These are phyloP conservation scores for Cyberlindnera americana DNA, from an alignment of 805 yeast species.

Conservation along the genomic window DNA sequence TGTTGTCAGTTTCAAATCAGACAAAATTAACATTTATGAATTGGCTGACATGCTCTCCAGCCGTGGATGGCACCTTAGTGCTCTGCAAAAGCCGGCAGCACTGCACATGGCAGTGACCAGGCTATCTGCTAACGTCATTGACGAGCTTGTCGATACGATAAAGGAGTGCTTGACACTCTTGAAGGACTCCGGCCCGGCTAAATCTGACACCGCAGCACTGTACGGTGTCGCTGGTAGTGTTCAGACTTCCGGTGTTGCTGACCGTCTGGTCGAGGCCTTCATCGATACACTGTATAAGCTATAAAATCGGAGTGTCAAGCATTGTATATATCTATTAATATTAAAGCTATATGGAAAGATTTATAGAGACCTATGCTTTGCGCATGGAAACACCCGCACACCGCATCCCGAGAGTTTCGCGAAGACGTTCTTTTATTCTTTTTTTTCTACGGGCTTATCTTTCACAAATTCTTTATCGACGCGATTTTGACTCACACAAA, in stretches of 20 bases:
- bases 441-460: too few relatives aligned
- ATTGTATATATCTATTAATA: too few relatives aligned
- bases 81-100: constrained; percentile 88
- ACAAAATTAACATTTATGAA: constrained; percentile 63
- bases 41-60: constrained; percentile 66
- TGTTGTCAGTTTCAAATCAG: constrained; percentile 74
- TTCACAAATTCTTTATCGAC: not conserved
- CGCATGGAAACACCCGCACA: too few relatives aligned
- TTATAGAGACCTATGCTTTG: too few relatives aligned
- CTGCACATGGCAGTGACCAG: constrained; percentile 86
- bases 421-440: too few relatives aligned
- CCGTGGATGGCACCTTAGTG: constrained; percentile 85
- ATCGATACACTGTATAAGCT: constrained; percentile 73
- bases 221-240: constrained; percentile 97
- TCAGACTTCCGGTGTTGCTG: constrained; percentile 79
- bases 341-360: too few relatives aligned
- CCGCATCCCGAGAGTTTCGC: too few relatives aligned
- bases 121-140: constrained; percentile 59
- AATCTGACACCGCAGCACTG: constrained; percentile 76
- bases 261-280: constrained; percentile 71
- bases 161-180: constrained; percentile 27
- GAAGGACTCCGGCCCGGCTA: constrained; percentile 23
- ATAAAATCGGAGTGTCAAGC: too few relatives aligned
- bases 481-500: too few relatives aligned
- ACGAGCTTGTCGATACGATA: constrained; percentile 51